Base-by-base conservation (phyloP, 495 filamentous ascomycete species). In the Xylaria curta region DNA sequence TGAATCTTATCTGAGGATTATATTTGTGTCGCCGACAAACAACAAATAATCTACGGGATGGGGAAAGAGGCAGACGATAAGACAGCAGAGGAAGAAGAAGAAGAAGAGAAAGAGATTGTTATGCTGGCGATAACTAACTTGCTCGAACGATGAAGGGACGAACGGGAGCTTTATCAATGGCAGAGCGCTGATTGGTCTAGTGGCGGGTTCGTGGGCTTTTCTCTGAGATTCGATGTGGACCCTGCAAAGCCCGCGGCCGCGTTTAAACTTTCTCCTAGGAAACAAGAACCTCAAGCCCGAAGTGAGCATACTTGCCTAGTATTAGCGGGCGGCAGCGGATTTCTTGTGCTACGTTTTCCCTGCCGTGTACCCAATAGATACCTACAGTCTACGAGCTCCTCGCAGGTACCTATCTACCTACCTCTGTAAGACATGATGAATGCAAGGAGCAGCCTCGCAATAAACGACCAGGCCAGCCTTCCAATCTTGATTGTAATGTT, bases 91-190 rank as follows among this genome's bases (percentile, higher is more conserved):
- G 38, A n/a, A 47, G 56, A 49, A 5, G 33, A 36, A 36, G 33
- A n/a, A n/a, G n/a, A n/a, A 28, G 67, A 26, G 49, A 24, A n/a
- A 47, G 28, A 31, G 15, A 31, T 42, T 31, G 36, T 62, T 62
- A 62, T 62, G n/a, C 10, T 26, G 31, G 10, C 38, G 31, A 49
- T 24, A 64, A 26, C 61, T 64, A n/a, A n/a, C n/a, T n/a, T n/a
- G n/a, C 36, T 62, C 42, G 21, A 24, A 46, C 15, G 54, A 49
- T 8, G 26, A 51, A 19, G 28, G 31, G 59, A 31, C 21, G 31
- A 24, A 64, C 51, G 40, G 15, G 12, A 69, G 60, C 40, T 53
- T 64, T 73, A 70, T 65, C 67, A 73, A 73, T 70, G 13, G 13
- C 21, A 24, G 15, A 10, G 26, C 42, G 40, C n/a, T 66, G 67